phyloP scores from a whole-genome alignment of 805 yeast genomes.

The Myxozyma lipomycoides region DNA sequence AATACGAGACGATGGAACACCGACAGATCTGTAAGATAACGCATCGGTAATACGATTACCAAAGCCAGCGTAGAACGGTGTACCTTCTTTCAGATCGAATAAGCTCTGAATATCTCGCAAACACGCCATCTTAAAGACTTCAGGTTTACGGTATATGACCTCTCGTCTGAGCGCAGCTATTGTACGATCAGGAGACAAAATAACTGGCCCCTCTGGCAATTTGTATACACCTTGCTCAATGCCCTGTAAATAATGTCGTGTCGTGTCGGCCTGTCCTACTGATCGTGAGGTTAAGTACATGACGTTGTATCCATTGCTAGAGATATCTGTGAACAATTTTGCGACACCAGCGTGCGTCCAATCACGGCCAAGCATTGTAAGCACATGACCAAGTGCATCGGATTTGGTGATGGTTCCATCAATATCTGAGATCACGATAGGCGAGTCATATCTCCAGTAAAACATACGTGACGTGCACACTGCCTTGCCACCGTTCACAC shows the following conservation, averaged over 20 bases:
- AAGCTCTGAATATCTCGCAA: slow-evolving; percentile 76
- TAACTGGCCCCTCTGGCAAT: slow-evolving; percentile 89
- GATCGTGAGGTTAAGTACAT: slow-evolving; percentile 92
- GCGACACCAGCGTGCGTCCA: slow-evolving; percentile 99
- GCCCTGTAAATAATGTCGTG: slow-evolving; percentile 75
- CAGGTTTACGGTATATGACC: slow-evolving; percentile 90
- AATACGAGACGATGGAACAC: slow-evolving; percentile 88
- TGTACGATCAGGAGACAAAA: slow-evolving; percentile 90
- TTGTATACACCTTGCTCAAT: slow-evolving; percentile 65
- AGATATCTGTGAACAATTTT: slow-evolving; percentile 79
- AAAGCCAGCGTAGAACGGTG: slow-evolving; percentile 86
- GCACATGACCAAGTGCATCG: slow-evolving; percentile 93
- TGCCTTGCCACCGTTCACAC: slow-evolving; percentile 80
- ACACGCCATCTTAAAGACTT: slow-evolving; percentile 98
- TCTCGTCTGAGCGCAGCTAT: slow-evolving; percentile 92
- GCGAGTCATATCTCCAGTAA: slow-evolving; percentile 78
- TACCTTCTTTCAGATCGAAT: slow-evolving; percentile 45
- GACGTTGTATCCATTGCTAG: slow-evolving; percentile 83
- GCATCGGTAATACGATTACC: slow-evolving; percentile 98
- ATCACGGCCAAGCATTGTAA: slow-evolving; percentile 89
- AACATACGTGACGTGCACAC: slow-evolving; percentile 67
- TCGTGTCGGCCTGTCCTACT: slow-evolving; percentile 91
- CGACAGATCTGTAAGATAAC: slow-evolving; percentile 85
- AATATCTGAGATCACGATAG: slow-evolving; percentile 93
- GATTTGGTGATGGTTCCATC: slow-evolving; percentile 98